Percentiles rank a stretch among this genome's conserved stretches.
These are phyloP conservation scores for Colletotrichum musicola DNA, from an alignment of 2,329 filamentous ascomycete species.

Conservation along the genomic window DNA sequence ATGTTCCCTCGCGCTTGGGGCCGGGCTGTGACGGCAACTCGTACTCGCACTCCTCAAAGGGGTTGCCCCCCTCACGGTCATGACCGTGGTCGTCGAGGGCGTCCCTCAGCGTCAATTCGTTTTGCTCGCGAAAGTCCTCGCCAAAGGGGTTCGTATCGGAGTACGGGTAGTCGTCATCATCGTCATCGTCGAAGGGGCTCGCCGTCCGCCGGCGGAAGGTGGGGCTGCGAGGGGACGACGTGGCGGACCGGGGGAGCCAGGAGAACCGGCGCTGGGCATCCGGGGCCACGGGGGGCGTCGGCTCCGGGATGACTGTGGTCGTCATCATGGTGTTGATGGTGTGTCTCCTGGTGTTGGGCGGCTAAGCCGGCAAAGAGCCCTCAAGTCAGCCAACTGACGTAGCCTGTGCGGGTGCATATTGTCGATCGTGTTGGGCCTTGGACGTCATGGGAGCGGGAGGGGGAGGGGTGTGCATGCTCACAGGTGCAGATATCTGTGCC, in stretches of 20 bases:
- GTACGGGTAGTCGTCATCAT: constrained; percentile 31
- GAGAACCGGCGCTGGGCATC: constrained; percentile 28
- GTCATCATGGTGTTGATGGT: constrained; percentile 34
- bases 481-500: constrained; percentile 29
- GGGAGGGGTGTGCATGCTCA: constrained; percentile 3
- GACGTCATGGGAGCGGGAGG: too few relatives aligned
- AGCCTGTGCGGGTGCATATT: not conserved
- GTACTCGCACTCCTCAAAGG: constrained; percentile 35
- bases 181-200: constrained; percentile 34
- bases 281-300: constrained; percentile 14
- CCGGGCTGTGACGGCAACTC: constrained; percentile 25
- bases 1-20: constrained; percentile 22
- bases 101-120: constrained; percentile 13
- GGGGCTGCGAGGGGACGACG: constrained; percentile 31
- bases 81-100: not conserved
- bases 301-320: constrained; percentile 31
- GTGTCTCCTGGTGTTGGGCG: constrained; percentile 10
- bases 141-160: constrained; percentile 32
- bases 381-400: not conserved
- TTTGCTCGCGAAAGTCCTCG: constrained; percentile 31
- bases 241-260: constrained; percentile 31
- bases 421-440: not conserved
- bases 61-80: constrained; percentile 8
- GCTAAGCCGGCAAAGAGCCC: constrained; percentile 1
- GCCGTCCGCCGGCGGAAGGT: constrained; percentile 22